These are phyloP conservation scores for Taphrina confusa DNA, from an alignment of 1,139 yeast species.

Conservation along the genomic window DNA sequence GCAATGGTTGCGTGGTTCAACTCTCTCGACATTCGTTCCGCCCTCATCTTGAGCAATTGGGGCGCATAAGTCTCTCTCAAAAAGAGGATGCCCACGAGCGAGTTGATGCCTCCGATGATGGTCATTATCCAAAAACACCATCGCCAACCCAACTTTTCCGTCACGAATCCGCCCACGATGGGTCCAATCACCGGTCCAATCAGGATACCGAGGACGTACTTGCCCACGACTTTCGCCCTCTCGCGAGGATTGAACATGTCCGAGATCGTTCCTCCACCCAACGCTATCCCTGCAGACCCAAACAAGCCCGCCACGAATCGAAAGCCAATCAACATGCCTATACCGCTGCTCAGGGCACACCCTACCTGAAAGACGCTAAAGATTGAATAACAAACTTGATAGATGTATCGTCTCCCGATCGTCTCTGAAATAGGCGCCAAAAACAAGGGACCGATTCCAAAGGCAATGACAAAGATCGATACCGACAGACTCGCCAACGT, in stretches of 20 bases:
- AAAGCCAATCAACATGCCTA: constrained; percentile 56
- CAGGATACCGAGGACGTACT: constrained; percentile 64
- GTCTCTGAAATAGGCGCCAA: constrained; percentile 81
- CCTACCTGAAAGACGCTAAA: constrained; percentile 59
- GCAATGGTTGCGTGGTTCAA: constrained; percentile 11
- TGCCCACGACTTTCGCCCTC: constrained; percentile 39
- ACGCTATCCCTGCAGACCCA: constrained; percentile 81
- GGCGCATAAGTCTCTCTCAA: constrained; percentile 91
- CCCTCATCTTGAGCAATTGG: constrained; percentile 51
- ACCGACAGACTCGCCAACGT: constrained; percentile 18
- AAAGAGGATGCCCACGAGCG: constrained; percentile 58
- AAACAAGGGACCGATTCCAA: constrained; percentile 62
- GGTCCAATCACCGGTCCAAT: constrained; percentile 80
- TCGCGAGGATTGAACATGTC: constrained; percentile 13
- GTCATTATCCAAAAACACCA: constrained; percentile 59
- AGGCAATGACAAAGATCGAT: constrained; percentile 16
- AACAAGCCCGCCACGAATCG: constrained; percentile 78
- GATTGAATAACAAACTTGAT: constrained; percentile 57
- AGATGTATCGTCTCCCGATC: constrained; percentile 71
- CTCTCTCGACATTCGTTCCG: constrained; percentile 9
- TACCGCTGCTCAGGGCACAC: constrained; percentile 57
- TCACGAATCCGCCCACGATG: constrained; percentile 72
- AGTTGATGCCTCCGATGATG: constrained; percentile 53
- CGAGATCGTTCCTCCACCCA: constrained; percentile 82
- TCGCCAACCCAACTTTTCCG: constrained; percentile 64